Base-by-base conservation (phyloP, 2,329 filamentous ascomycete genomes). In the Alternaria arborescens region DNA sequence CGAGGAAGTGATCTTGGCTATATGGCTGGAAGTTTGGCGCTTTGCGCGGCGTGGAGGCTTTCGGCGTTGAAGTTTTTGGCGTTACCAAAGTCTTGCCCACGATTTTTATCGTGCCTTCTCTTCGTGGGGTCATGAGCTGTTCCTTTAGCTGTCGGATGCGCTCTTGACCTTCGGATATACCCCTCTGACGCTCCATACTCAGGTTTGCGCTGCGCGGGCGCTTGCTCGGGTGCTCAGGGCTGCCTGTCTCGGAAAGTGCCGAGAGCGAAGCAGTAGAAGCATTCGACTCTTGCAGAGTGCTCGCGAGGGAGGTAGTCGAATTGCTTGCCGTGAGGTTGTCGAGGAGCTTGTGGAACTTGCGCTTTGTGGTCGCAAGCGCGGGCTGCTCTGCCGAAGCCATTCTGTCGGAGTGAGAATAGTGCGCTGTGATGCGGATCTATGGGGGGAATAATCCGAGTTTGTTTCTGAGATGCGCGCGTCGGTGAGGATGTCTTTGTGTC, bases 1-100 rank as follows among this genome's bases (percentile, higher is more conserved):
- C 88, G 11, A 98, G 84, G 63, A 98, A 93, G 68, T 92, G 88
- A 40, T 89, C 88, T 54, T 95, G 91, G 76, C 95, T 94, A 81
- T 89, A 91, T 0, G 95, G 94, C 55, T 91, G 91, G 80, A 95
- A 98, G 71, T 90, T 92, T 1, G 91, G 88, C 20, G 76, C 67
- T 48, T 77, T 79, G 8, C 76, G 74, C 8, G 75, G 73, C 5
- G 72, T 71, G 0, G 67, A 54, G 3, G 68, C 58, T n/a, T 59
- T 64, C 22, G 64, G 56, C 3, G 78, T 70, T 4, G 75, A 72
- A 1, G 66, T 56, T 28, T 60, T 64, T 20, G 64, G 57, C 6
- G 78, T 71, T 3, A 74, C 71, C 30, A 70, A 47, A 1, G 71
- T 62, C 14, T 60, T 50, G n/a, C 72, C 74, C 22, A 78, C 69